Percentiles rank a stretch among this genome's conserved stretches.
Conservation (phyloP, 768 basidiomycete genomes). For the Leccinum uliginosum region DNA sequence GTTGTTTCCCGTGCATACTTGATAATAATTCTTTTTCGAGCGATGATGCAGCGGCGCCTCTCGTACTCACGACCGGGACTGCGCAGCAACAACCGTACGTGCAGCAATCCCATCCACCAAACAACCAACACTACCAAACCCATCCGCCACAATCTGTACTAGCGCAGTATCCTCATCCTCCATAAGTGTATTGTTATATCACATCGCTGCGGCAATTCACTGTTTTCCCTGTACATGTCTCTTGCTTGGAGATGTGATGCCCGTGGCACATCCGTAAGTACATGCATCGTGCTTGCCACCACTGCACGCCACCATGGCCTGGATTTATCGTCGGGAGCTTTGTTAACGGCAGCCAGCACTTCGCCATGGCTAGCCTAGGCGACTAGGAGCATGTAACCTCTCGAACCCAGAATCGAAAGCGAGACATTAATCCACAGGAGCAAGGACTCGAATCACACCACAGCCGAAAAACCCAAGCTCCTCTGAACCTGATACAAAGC, state of each 20-base stretch:
- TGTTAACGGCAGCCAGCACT: neutral
- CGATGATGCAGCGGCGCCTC: conserved; percentile 23
- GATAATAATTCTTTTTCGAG: conserved; percentile 6
- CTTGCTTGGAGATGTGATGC: neutral
- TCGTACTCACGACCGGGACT: conserved; percentile 9
- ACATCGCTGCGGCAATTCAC: neutral
- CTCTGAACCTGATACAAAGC: neutral
- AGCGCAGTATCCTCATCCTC: conserved; percentile 13
- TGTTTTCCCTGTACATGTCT: neutral
- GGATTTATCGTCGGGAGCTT: neutral
- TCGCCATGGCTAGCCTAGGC: neutral
- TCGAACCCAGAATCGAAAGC: neutral
- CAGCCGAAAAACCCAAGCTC: neutral
- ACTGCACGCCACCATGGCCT: neutral
- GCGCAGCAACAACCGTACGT: conserved; percentile 5
- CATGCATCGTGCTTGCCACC: neutral
- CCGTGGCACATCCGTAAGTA: neutral
- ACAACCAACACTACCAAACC: conserved; percentile 8
- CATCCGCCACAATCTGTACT: conserved; percentile 13
- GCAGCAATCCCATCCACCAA: conserved; percentile 9
- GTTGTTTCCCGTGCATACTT: neutral
- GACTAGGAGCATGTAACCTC: neutral
- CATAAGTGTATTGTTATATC: conserved; percentile 2
- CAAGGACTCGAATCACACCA: neutral
- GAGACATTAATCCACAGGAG: neutral